Percentiles rank a stretch among this genome's conserved stretches.
Conservation (phyloP, 2,329 filamentous ascomycete genomes). For the Didymella lethalis region DNA sequence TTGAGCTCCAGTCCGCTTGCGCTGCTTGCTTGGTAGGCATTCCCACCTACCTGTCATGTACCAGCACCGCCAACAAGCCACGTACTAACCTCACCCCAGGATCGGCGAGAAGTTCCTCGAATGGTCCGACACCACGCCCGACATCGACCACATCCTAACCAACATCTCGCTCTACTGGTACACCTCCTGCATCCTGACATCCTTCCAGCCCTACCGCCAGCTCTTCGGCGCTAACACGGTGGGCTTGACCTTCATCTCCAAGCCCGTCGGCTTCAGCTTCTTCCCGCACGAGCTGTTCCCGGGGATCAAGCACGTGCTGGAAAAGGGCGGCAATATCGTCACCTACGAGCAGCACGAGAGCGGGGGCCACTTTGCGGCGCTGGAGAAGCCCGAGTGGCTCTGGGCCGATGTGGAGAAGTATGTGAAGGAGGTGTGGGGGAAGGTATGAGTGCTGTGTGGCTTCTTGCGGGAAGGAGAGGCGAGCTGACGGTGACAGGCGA, state of each 20-base stretch:
- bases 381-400: slow-evolving; percentile 56
- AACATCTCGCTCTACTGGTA: slow-evolving; percentile 65
- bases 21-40: slow-evolving; percentile 61
- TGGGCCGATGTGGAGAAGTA: slow-evolving; percentile 58
- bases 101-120: slow-evolving; percentile 66
- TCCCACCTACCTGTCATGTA: not conserved
- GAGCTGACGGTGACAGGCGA: slow-evolving; percentile 6
- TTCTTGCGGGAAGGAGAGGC: not conserved
- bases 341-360: slow-evolving; percentile 50
- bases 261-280: slow-evolving; percentile 56
- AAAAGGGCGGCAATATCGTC: slow-evolving; percentile 51
- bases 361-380: slow-evolving; percentile 64
- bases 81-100: slow-evolving; percentile 26
- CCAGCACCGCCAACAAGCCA: not conserved
- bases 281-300: slow-evolving; percentile 56
- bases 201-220: slow-evolving; percentile 60
- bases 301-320: slow-evolving; percentile 49
- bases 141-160: slow-evolving; percentile 58
- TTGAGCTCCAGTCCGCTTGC: slow-evolving; percentile 64
- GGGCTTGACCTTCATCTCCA: slow-evolving; percentile 24
- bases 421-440: slow-evolving; percentile 48
- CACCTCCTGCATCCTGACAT: slow-evolving; percentile 55
- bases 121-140: slow-evolving; percentile 59
- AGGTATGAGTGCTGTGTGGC: slow-evolving; percentile 28
- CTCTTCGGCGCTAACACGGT: slow-evolving; percentile 8